Evolutionary conservation across 768 basidiomycete genomes (phyloP), one percentile per base, ranked within the genome.

Genomic region (Tylopilus plumbeoviolaceoides): DNA sequence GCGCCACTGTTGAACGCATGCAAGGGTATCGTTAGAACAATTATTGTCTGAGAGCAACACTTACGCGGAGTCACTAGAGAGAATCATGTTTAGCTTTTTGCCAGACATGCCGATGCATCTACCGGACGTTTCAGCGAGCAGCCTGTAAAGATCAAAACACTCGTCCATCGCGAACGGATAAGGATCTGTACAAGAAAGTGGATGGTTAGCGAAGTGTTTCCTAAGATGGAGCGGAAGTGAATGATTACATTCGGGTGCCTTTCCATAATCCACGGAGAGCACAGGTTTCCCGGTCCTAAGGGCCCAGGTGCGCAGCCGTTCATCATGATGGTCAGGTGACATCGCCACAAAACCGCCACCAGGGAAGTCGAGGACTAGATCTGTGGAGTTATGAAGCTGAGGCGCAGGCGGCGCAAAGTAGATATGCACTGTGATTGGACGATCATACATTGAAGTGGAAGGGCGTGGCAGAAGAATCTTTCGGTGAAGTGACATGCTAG

Each of bases 301-400:
- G 4, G 94, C 89, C 95, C 97, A 98, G 60, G 79, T 77, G 48
- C 90, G 77, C 51, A 98, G 75, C 14, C 97, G 80, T 66, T 98
- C 95, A 71, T 97, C 95, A 59, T 99, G 97, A 69, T 98, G 94
- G 62, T 91, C 88, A 2, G 97, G 97, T 6, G 80, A 82, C 94
- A 98, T 97, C 21, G 92, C 89, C 46, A 98, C 86, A 68, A 98
- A 99, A 0, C 97, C 97, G 7, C 97, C 97, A 5, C 97, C 97
- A 14, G 97, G 95, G 51, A 91, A 84, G 64, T 98, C 97, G 25
- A 98, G 74, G 36, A 98, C 85, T 21, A 98, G 74, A 61, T 98
- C 91, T 10, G 82, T 88, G 14, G 83, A 73, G 41, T 78, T 73
- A 25, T 76, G 75, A 36, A 95, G 75, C 54, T 87, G 81, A 23